Evolutionary conservation across 2,329 filamentous ascomycete genomes (phyloP).

Genomic region (Penicillium sp.): DNA sequence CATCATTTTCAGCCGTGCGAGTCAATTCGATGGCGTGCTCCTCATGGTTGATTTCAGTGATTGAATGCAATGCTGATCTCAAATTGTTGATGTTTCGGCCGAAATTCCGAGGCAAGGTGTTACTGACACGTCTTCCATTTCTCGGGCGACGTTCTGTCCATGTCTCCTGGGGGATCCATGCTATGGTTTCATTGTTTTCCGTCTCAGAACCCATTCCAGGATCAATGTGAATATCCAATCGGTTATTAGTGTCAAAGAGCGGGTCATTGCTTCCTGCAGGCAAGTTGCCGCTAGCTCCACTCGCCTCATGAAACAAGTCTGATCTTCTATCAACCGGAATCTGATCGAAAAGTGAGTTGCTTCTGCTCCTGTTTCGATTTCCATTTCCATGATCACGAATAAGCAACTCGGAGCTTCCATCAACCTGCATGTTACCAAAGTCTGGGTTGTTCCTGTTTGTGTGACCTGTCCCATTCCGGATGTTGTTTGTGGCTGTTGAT

Average conservation of each 20-base stretch:
- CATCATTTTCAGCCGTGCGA: neutral
- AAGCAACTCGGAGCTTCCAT: neutral
- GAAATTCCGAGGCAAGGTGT: constrained; percentile 4
- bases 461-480: neutral
- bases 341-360: neutral
- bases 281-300: neutral
- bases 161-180: neutral
- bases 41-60: neutral
- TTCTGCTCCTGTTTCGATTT: neutral
- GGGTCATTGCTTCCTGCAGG: neutral
- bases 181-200: neutral
- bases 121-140: neutral
- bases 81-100: neutral
- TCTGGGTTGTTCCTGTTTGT: neutral
- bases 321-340: neutral
- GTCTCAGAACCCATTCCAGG: too few species aligned
- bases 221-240: neutral
- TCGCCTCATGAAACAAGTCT: neutral
- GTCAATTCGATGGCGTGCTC: too few species aligned
- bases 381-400: neutral
- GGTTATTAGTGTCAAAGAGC: neutral
- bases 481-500: neutral
- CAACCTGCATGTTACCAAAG: neutral
- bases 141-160: neutral
- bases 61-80: neutral